A percentile compares a stretch with the other conserved stretches of the same genome.
Evolutionary conservation across 768 basidiomycete species (phyloP).

Genomic region (Termitomyces sp.): DNA sequence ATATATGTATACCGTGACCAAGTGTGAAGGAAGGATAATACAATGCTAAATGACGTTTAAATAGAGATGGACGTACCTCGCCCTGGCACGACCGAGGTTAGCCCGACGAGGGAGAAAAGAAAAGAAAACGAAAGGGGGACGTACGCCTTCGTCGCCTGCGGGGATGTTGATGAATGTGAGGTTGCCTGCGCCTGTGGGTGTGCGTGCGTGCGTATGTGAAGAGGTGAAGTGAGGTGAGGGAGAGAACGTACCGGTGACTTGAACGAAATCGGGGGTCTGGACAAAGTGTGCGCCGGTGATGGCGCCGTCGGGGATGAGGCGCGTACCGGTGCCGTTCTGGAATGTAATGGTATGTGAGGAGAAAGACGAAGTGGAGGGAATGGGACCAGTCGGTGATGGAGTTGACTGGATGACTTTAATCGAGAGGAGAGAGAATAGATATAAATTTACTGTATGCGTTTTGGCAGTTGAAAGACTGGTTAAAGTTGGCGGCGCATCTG

Average conservation of each 20-base stretch:
- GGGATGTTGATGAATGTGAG: conserved; percentile 65
- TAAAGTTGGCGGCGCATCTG: conserved; percentile 53
- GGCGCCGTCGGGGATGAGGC: conserved; percentile 69
- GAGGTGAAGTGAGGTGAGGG: not conserved
- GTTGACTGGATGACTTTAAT: conserved; percentile 37
- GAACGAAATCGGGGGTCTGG: conserved; percentile 71
- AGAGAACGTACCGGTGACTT: conserved; percentile 48
- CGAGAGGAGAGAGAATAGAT: not conserved
- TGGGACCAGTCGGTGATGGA: conserved; percentile 44
- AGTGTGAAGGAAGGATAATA: no score
- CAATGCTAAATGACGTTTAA: no score
- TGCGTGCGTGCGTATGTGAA: no score
- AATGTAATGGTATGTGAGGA: no score
- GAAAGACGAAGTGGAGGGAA: not conserved
- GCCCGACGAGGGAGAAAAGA: no score
- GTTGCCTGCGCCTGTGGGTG: conserved; percentile 50
- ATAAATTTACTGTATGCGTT: conserved; percentile 57
- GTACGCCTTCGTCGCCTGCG: conserved; percentile 50
- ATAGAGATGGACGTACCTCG: conserved; percentile 17
- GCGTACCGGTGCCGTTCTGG: conserved; percentile 56
- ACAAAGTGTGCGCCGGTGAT: conserved; percentile 67
- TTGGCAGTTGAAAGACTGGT: conserved; percentile 63
- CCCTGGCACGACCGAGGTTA: conserved; percentile 12
- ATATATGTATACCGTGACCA: no score
- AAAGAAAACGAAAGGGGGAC: no score